Evolutionary conservation across 192 early-diverging fungal genomes (phyloP).

Genomic region (Cetraspora pellucida): DNA sequence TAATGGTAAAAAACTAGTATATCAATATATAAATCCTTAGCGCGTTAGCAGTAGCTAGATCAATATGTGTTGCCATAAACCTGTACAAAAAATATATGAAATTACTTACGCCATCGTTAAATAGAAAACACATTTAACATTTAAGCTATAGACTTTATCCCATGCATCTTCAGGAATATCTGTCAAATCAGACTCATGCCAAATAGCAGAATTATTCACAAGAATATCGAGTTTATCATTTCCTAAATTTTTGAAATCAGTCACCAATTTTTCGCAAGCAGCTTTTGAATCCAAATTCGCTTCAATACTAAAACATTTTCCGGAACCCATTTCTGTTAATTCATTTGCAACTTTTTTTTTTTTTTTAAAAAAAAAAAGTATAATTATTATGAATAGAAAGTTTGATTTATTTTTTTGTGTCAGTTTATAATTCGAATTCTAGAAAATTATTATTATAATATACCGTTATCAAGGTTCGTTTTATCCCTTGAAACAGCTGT

Average conservation of each 20-base stretch:
- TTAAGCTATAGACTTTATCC: conserved; percentile 3
- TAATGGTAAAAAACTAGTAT: conserved; percentile 58
- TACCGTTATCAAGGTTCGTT: too few relatives aligned
- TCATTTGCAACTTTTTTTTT: conserved; percentile 60
- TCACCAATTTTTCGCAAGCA: conserved; percentile 45
- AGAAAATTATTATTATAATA: not conserved
- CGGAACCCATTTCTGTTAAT: conserved; percentile 63
- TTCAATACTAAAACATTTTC: conserved; percentile 66
- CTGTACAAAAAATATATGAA: not conserved
- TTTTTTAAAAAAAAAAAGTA: conserved; percentile 46
- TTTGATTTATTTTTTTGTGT: not conserved
- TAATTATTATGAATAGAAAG: not conserved
- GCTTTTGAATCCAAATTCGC: conserved; percentile 58
- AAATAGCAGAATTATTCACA: conserved; percentile 83
- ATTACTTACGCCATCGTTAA: conserved; percentile 26
- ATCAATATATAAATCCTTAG: not conserved
- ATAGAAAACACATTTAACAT: conserved; percentile 20
- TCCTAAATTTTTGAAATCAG: conserved; percentile 41
- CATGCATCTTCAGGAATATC: not conserved
- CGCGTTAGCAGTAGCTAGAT: too few relatives aligned
- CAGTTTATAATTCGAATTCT: too few relatives aligned
- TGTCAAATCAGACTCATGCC: not conserved
- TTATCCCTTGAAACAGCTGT: not conserved
- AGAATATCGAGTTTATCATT: conserved; percentile 75
- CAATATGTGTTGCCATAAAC: not conserved